Base-by-base conservation (phyloP, 805 yeast species). In the Candida pini region DNA sequence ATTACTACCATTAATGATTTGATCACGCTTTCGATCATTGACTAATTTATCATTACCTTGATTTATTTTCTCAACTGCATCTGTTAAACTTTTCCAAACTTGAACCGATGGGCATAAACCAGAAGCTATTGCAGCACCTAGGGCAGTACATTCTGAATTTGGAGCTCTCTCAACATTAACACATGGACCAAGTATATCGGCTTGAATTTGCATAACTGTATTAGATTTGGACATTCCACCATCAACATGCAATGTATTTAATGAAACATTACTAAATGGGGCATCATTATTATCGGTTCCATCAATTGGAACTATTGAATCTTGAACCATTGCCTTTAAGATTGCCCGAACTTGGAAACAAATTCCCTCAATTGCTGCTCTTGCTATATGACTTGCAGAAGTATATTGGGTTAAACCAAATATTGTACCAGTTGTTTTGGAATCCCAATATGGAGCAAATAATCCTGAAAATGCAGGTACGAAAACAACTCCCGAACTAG, bases 41-140 rank as follows among this genome's bases (percentile, higher is more conserved):
- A n/a, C n/a, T n/a, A n/a, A n/a, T n/a, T n/a, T n/a, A n/a, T n/a
- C 25, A 22, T 22, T 22, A 5, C 13, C 25, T 4, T 12, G 4
- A 22, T 13, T 12, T 33, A 75, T 55, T 30, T 59, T 53, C 6
- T 53, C 59, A 39, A 60, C 66, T 28, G 84, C 82, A 40, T 88
- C 96, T 34, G 73, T 80, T 42, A 88, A 63, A 46, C 77, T 74
- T 37, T 68, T 69, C 96, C 96, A 89, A 30, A 87, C 58, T 28
- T 84, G 71, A 15, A 77, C 75, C 17, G 66, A 60, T 10, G 76
- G 63, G 12, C 74, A 64, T 50, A 88, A 64, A 9, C 96, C 96
- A 3, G 97, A 95, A 19, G 96, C 96, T 46, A 90, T 83, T 4
- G 97, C 96, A 6, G 96, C 95, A 19, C 97, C 97, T 43, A 89